Conservation (phyloP, 2,329 filamentous ascomycete genomes). For the Colletotrichum brevisporum region DNA sequence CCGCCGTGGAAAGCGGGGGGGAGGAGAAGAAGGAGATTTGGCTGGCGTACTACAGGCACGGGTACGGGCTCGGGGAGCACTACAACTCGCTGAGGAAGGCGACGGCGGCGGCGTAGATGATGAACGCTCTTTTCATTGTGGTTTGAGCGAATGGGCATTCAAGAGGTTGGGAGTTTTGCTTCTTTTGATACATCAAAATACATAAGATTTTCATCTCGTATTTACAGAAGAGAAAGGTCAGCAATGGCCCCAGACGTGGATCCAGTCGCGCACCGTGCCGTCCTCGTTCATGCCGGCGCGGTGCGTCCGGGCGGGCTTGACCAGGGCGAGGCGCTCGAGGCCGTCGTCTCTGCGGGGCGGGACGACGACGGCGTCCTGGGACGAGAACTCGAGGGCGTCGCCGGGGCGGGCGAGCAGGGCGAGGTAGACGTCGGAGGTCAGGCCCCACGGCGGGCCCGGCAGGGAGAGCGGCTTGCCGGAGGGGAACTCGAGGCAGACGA, state of each 20-base stretch:
- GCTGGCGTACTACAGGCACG: constrained; percentile 95
- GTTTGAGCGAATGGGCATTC: background rate
- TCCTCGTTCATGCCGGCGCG: constrained; percentile 59
- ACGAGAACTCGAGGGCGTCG: constrained; percentile 72
- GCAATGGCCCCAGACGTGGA: constrained; percentile 66
- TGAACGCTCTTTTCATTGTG: background rate
- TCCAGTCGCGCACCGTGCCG: constrained; percentile 64
- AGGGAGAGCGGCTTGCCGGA: constrained; percentile 76
- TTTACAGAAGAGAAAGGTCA: background rate
- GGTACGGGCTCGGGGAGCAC: constrained; percentile 95
- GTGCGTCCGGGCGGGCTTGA: constrained; percentile 67
- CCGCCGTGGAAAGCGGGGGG: constrained; percentile 55
- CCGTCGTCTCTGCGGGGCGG: constrained; percentile 57
- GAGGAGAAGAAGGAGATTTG: constrained; percentile 71
- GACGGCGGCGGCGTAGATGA: constrained; percentile 13
- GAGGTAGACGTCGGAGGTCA: constrained; percentile 78
- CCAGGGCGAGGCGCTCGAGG: constrained; percentile 61
- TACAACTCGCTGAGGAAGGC: constrained; percentile 86
- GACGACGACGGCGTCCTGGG: constrained; percentile 53
- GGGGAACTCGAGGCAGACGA: constrained; percentile 83
- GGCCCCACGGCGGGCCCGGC: constrained; percentile 80
- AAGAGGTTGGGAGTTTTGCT: too few species aligned
- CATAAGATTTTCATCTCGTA: background rate
- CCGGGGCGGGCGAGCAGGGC: constrained; percentile 80
- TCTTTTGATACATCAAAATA: background rate